Evolutionary conservation across 441 rosid genomes (phyloP).

Genomic region (Erodium moschatum): DNA sequence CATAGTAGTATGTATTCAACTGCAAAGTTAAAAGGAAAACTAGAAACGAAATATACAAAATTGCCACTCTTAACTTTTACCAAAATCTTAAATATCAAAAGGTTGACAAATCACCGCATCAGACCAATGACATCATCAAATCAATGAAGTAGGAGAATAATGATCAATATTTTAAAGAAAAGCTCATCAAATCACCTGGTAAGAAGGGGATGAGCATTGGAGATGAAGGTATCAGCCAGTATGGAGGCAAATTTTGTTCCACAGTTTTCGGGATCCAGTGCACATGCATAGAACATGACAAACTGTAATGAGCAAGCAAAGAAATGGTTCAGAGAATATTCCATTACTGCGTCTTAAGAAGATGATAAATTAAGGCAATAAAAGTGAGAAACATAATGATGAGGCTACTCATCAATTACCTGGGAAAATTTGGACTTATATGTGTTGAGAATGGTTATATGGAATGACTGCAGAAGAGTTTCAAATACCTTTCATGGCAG

Average conservation of each 20-base stretch:
- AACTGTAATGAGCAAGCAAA: conserved; percentile 41
- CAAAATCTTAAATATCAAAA: not conserved
- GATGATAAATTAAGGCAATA: not conserved
- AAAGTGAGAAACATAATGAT: not conserved
- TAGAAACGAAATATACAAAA: not conserved
- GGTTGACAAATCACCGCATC: not conserved
- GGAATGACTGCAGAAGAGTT: conserved; percentile 55
- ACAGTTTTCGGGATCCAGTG: conserved; percentile 71
- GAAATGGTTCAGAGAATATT: too few species aligned
- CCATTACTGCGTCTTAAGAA: not conserved
- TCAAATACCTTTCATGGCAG: conserved; percentile 48
- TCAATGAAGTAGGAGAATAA: not conserved
- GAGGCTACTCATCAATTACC: conserved; percentile 30
- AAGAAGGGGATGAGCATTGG: conserved; percentile 29
- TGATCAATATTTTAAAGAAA: not conserved
- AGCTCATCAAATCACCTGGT: conserved; percentile 36
- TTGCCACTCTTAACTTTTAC: not conserved
- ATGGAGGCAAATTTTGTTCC: conserved; percentile 51
- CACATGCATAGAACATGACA: conserved; percentile 72
- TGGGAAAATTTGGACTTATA: conserved; percentile 75
- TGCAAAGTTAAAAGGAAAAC: not conserved
- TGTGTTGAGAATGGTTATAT: conserved; percentile 44
- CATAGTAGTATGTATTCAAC: not conserved
- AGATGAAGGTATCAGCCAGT: conserved; percentile 45
- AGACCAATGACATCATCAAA: not conserved